Base-by-base conservation (phyloP, 164 flowering plant genomes). In the Stephania yunnanensis region DNA sequence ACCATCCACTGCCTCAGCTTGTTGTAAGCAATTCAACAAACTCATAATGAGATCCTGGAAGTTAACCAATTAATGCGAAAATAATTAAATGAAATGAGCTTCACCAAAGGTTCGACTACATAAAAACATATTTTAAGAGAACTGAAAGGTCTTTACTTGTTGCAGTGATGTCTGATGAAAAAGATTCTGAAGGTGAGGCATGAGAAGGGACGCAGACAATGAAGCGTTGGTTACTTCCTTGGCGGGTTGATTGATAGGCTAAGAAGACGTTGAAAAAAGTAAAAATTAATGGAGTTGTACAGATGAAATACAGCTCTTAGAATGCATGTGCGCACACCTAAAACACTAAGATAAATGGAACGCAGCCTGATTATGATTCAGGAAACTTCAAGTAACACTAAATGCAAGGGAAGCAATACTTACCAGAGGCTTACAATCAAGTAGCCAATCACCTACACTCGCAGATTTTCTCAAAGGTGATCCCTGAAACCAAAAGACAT, bases 401-500 rank as follows among this genome's bases (percentile, higher is more conserved):
- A 69, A 71, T 69, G 46, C 17, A 71, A 63, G 71, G 66, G 30
- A 29, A 11, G 67, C 73, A 6, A 65, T 10, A 85, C 92, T 55
- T 58, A 93, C 99, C 92, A 81, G 50, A 78, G 73, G 92, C 77
- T 86, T 93, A 71, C 93, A 82, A 42, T 94, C 97, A 75, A 83
- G 75, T 31, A 87, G 78, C 97, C 99, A 92, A 66, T 91, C 97
- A 79, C 97, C 97, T 69, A 92, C 99, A 80, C 98, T 96, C 46
- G 97, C 97, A 85, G 99, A 96, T 84, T 96, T 96, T 83, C 87
- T 89, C 44, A 96, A 81, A 53, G 94, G 92, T 30, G 99, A 96
- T 69, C 82, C 93, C 99, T 96, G 85, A 66, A 84, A 76, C 31
- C 76, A 80, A 30, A 69, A 12, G 4, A 70, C 15, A 75, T 11